These are phyloP conservation scores for Lyophyllum semitale DNA, from an alignment of 768 basidiomycete genomes.

Conservation along the genomic window DNA sequence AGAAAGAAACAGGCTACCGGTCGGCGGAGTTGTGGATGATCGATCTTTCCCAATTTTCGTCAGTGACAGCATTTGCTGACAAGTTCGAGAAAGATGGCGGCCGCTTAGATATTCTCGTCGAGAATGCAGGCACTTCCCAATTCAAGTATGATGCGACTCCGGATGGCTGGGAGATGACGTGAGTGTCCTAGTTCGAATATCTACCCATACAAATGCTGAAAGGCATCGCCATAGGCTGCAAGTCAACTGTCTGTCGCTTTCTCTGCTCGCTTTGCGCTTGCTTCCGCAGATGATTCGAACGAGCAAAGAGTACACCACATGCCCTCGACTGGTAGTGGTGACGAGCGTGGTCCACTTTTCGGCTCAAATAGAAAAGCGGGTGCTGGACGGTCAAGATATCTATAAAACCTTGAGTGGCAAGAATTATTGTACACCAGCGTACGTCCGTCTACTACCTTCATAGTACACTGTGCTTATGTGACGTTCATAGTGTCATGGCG, in stretches of 20 bases:
- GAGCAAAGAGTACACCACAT: constrained; percentile 26
- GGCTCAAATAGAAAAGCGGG: constrained; percentile 27
- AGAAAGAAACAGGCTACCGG: constrained; percentile 31
- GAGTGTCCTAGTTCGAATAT: constrained; percentile 4
- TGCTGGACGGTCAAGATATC: constrained; percentile 17
- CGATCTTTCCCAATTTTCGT: constrained; percentile 41
- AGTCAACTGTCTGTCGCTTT: constrained; percentile 44
- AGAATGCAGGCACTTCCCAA: constrained; percentile 37
- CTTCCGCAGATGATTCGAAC: constrained; percentile 45
- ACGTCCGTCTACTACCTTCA: not conserved
- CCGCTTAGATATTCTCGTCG: constrained; percentile 45
- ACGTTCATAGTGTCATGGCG: not conserved
- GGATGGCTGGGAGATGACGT: constrained; percentile 52
- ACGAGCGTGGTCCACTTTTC: constrained; percentile 43
- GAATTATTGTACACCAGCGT: constrained; percentile 23
- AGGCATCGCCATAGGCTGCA: constrained; percentile 41
- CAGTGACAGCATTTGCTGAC: constrained; percentile 40
- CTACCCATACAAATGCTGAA: not conserved
- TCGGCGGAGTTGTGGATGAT: constrained; percentile 40
- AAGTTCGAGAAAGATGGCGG: constrained; percentile 32
- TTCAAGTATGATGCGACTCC: constrained; percentile 22
- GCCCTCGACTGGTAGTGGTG: constrained; percentile 42
- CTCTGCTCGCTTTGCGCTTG: constrained; percentile 41
- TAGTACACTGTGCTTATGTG: not conserved
- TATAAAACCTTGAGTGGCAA: constrained; percentile 29